Evolutionary conservation across 305 asterid species (phyloP).

Genomic region (Stenogyne calaminthoides): DNA sequence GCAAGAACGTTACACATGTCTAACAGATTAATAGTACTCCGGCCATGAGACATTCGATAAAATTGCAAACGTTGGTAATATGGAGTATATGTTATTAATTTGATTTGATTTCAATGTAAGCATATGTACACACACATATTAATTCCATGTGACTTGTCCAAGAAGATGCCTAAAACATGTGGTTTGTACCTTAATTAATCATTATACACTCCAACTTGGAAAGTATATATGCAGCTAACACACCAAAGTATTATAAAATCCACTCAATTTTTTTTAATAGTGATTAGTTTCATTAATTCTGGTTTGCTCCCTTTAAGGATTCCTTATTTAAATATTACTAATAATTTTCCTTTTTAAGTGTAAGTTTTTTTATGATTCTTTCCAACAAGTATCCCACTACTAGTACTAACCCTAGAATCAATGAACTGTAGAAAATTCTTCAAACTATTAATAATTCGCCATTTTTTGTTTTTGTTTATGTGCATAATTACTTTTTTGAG

Average conservation of each 20-base stretch:
- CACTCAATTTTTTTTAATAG: neutral
- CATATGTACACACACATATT: neutral
- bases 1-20: too few relatives aligned
- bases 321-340: constrained; percentile 24
- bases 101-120: neutral
- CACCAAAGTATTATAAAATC: constrained; percentile 26
- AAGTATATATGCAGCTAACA: constrained; percentile 33
- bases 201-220: constrained; percentile 41
- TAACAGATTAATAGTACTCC: too few relatives aligned
- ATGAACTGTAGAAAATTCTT: constrained; percentile 26
- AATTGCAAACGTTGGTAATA: too few relatives aligned
- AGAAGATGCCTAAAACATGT: constrained; percentile 54
- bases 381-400: constrained; percentile 61
- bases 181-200: constrained; percentile 35
- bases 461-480: neutral
- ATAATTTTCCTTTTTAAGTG: neutral
- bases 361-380: constrained; percentile 36
- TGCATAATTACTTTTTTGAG: constrained; percentile 28
- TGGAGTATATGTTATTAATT: too few relatives aligned
- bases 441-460: constrained; percentile 10
- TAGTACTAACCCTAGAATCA: constrained; percentile 45
- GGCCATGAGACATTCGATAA: too few relatives aligned
- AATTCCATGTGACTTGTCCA: constrained; percentile 14
- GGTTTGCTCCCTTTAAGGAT: constrained; percentile 61
- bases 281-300: constrained; percentile 35